Conservation (phyloP, 257 asterid genomes). For the Thymus quinquecostatus region DNA sequence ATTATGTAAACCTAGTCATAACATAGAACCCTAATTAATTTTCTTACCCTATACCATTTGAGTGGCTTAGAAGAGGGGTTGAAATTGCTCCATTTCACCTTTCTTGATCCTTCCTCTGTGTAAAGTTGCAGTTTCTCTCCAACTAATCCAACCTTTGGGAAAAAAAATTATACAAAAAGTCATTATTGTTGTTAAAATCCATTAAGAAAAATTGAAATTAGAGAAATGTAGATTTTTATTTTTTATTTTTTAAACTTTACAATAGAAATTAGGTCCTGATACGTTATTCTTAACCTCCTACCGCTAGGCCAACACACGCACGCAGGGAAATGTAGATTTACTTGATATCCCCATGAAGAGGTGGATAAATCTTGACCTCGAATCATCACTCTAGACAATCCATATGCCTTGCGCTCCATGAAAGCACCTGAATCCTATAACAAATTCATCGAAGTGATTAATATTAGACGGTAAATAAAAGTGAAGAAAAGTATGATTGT, state of each 20-base stretch:
- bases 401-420: constrained; percentile 66
- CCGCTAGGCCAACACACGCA: too few species aligned
- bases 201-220: neutral
- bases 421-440: constrained; percentile 78
- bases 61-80: constrained; percentile 51
- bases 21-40: too few species aligned
- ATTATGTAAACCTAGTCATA: too few species aligned
- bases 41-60: constrained; percentile 84
- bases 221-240: too few species aligned
- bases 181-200: neutral
- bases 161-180: neutral
- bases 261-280: too few species aligned
- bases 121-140: constrained; percentile 67
- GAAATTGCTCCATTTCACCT: constrained; percentile 51
- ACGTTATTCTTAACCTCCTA: too few species aligned
- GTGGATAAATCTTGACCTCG: constrained; percentile 44
- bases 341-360: constrained; percentile 43
- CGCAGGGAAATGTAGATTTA: neutral
- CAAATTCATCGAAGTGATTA: too few species aligned
- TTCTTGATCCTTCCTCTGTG: constrained; percentile 49
- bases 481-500: too few species aligned
- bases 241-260: too few species aligned
- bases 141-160: constrained; percentile 67
- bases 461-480: too few species aligned
- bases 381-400: constrained; percentile 48